Percentiles rank a stretch among this genome's conserved stretches.
phyloP scores from a whole-genome alignment of 75 land plant genomes.

The Pinus taeda region DNA sequence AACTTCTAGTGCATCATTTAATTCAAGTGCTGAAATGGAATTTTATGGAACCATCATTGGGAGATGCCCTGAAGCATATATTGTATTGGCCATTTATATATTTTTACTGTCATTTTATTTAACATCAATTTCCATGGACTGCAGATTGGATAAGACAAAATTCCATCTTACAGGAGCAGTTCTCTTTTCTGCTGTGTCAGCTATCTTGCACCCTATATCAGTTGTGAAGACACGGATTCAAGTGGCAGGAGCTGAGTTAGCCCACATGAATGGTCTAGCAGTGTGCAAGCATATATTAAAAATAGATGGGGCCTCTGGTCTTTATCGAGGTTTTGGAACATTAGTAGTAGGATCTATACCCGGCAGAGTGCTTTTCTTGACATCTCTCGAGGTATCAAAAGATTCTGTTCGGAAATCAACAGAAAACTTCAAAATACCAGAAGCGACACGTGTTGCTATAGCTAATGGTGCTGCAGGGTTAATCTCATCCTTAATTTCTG shows the following conservation, averaged over 20 bases:
- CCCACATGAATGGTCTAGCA: constrained; percentile 18
- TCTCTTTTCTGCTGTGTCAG: constrained; percentile 39
- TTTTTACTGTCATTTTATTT: too few relatives aligned
- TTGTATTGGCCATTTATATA: too few relatives aligned
- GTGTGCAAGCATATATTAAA: constrained; percentile 25
- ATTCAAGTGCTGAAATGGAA: too few relatives aligned
- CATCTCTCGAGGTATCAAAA: constrained; percentile 37
- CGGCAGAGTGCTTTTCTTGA: constrained; percentile 39
- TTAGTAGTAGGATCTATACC: constrained; percentile 35
- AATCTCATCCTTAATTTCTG: constrained; percentile 35
- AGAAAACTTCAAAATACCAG: constrained; percentile 27
- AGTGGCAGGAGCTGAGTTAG: constrained; percentile 24
- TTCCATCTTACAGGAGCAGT: constrained; percentile 37
- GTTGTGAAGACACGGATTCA: constrained; percentile 45
- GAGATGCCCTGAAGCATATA: too few relatives aligned
- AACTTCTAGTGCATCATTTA: too few relatives aligned
- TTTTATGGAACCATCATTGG: too few relatives aligned
- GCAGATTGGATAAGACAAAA: constrained; percentile 45
- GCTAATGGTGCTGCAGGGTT: constrained; percentile 47
- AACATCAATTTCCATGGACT: neutral
- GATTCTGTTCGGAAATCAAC: constrained; percentile 22
- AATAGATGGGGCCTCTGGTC: constrained; percentile 28
- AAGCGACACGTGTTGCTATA: constrained; percentile 31
- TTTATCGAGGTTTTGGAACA: constrained; percentile 38
- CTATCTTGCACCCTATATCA: constrained; percentile 28